Evolutionary conservation across 768 basidiomycete species (phyloP), one percentile per base, ranked within the genome.

Genomic region (Coprinopsis sp.): DNA sequence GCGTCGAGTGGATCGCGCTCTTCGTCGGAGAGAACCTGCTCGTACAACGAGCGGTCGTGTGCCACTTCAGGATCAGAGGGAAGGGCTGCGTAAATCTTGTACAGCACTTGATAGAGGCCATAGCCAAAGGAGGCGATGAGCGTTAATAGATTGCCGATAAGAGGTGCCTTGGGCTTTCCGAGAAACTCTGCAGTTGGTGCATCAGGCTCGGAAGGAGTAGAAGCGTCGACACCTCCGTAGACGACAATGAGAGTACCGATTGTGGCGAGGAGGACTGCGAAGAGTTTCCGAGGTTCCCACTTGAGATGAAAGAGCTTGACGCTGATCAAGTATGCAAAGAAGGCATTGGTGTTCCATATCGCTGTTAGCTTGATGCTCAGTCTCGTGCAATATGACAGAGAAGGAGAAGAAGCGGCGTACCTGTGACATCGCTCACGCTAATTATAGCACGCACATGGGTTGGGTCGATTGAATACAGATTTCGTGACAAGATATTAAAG

Each of bases 271-370:
- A 76, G 58, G 14, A 98, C 92, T 12, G 91, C 84, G 21, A 77
- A 59, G 25, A 92, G 65, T 33, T 78, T 82, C 36, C 77, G 69
- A 13, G 73, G 52, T 51, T 87, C 77, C 85, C 84, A 84, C 53
- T 72, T 68, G 21, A 79, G 66, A 18, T 74, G 67, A 50, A 84
- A 81, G 2, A 91, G 55, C 54, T 78, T 78, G 50, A 93, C 80
- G n/a, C 84, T 78, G 61, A 97, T 78, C 22, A 91, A 61, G 60
- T 97, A 98, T 4, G 89, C 87, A 63, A 91, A 93, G 69, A 97
- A 93, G 1, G 89, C 85, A 56, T 87, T 89, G 6, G 87, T 83
- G 59, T 95, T 94, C 82, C 88, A 91, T 22, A 92, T 79, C 16
- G 81, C 81, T 69, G 33, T 39, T 27, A 40, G 39, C 10, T 28